Percentiles rank a stretch among this genome's conserved stretches.
phyloP scores from a whole-genome alignment of 495 filamentous ascomycete genomes.

The Tuber microsphaerosporum region DNA sequence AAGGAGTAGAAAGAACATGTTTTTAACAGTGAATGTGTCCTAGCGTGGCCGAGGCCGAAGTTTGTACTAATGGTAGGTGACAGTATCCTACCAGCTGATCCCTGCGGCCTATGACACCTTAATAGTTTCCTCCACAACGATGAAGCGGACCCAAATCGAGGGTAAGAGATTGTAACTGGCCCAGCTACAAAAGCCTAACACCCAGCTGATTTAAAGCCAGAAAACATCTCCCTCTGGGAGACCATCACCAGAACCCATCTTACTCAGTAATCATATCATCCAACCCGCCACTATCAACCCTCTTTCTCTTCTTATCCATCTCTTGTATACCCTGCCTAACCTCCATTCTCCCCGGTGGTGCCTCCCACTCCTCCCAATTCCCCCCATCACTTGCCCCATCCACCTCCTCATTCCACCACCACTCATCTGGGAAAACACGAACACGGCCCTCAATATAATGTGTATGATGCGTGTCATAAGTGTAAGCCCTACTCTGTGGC shows the following conservation, averaged over 20 bases:
- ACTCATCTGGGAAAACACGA: conserved; percentile 8
- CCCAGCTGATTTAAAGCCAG: background rate
- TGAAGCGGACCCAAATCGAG: background rate
- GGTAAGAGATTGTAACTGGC: background rate
- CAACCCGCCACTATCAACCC: conserved; percentile 9
- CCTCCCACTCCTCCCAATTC: conserved; percentile 4
- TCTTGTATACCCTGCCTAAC: conserved; percentile 2
- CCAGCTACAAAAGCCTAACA: background rate
- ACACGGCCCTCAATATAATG: background rate
- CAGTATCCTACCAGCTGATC: no score
- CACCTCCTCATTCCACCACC: conserved; percentile 16
- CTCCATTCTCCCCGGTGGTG: background rate
- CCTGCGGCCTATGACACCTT: no score
- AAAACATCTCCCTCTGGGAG: background rate
- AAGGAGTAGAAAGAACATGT: no score
- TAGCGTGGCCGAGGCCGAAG: no score
- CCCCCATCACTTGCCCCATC: conserved; percentile 11
- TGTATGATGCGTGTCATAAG: background rate
- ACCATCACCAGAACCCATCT: background rate
- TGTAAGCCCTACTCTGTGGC: conserved; percentile 7
- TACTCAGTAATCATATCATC: background rate
- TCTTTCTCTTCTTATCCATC: conserved; percentile 16
- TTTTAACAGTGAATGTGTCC: no score
- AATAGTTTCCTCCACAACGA: background rate
- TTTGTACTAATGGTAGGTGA: no score